Base-by-base conservation (phyloP, 495 filamentous ascomycete genomes). In the Amphirosellinia nigrospora region DNA sequence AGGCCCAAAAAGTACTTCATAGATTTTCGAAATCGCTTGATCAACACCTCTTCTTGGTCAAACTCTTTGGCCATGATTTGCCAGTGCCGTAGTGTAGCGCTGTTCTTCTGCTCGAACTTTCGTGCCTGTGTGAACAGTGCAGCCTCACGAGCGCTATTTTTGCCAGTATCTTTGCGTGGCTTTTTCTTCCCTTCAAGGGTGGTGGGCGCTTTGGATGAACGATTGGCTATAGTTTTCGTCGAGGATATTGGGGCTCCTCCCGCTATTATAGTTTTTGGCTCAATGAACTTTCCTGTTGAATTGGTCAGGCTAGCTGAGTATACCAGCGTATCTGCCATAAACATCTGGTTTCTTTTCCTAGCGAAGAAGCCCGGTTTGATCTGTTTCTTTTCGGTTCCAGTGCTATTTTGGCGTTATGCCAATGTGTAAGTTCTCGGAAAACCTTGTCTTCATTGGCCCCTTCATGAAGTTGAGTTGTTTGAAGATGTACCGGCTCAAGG, bases 261-360 rank as follows among this genome's bases (percentile, higher is more conserved):
- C 23, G 45, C 50, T 30, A 87, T 82, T 50, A 93, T 83, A 0
- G 76, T 85, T 72, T 92, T 86, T 4, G 88, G 90, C 9, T 90
- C 83, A n/a, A 94, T 78, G 7, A 79, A 81, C 66, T 87, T 89
- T 5, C 90, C 91, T 3, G 82, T 80, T 9, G 87, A 80, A 59
- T 89, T 89, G 0, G 90, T 90, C 38, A 94, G 79, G 78, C 90
- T 93, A 13, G 86, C 90, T 1, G 92, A 89, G 76, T 94, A 94
- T 3, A 82, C 79, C 56, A 80, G 82, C 79, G 92, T 91, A 64
- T 91, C 88, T 0, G 81, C 82, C 84, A 90, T 88, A 74, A 84
- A 85, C 68, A 87, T 85, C 68, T 91, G 86, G 2, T 78, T 79
- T 68, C 77, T 81, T 48, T 75, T 77, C 56, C 45, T 66, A 7